phyloP scores from a whole-genome alignment of 164 flowering plant genomes.

The Echeveria elegans region DNA sequence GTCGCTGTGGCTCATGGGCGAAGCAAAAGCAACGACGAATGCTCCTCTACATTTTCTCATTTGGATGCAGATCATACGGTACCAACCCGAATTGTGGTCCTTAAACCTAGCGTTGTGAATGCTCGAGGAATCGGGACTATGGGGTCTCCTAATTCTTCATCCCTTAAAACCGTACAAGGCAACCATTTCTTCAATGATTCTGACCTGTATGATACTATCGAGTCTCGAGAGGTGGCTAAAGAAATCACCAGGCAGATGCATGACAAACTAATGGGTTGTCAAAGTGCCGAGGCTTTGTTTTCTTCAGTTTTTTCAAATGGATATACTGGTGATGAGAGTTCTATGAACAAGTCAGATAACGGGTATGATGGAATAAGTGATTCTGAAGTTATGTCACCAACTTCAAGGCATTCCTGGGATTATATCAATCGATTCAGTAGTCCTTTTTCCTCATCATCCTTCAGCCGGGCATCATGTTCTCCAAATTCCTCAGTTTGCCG shows the following conservation, averaged over 20 bases:
- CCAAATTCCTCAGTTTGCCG: constrained; percentile 91
- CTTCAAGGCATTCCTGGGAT: constrained; percentile 81
- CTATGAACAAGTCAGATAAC: constrained; percentile 66
- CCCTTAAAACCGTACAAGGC: constrained; percentile 24
- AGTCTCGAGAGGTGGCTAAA: constrained; percentile 33
- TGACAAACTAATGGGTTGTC: constrained; percentile 42
- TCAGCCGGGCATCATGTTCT: constrained; percentile 73
- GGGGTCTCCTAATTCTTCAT: constrained; percentile 35
- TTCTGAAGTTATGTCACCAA: constrained; percentile 72
- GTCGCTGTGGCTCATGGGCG: constrained; percentile 25
- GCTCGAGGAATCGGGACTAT: constrained; percentile 37
- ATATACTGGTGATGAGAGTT: constrained; percentile 78
- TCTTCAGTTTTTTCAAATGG: constrained; percentile 83
- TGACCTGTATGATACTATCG: constrained; percentile 36
- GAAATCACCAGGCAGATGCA: constrained; percentile 51
- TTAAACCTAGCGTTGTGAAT: constrained; percentile 72
- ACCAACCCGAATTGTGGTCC: constrained; percentile 52
- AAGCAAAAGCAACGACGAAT: constrained; percentile 22
- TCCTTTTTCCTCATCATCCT: constrained; percentile 60
- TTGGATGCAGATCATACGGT: constrained; percentile 29
- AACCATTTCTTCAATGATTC: constrained; percentile 30
- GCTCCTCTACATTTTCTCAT: constrained; percentile 21
- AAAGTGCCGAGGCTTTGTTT: constrained; percentile 50
- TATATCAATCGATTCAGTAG: constrained; percentile 55
- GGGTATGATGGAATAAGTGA: constrained; percentile 59